Conservation (phyloP, 805 yeast species). For the Kodamaea kakaduensis region DNA sequence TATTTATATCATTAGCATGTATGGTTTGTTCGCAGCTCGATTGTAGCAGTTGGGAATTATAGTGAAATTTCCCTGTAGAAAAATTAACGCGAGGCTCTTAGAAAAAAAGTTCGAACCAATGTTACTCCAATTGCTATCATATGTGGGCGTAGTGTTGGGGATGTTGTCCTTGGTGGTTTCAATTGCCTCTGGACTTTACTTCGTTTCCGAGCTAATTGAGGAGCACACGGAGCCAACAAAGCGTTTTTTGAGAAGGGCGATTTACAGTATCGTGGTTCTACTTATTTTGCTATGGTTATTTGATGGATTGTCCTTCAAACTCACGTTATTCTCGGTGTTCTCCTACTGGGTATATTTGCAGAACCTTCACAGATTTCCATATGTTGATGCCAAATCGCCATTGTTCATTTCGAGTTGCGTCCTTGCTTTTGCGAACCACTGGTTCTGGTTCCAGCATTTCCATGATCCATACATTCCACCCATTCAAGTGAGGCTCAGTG, state of each 20-base stretch:
- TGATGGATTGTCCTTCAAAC: constrained; percentile 75
- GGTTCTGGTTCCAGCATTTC: constrained; percentile 85
- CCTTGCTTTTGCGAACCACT: constrained; percentile 76
- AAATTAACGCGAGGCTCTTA: too few relatives aligned
- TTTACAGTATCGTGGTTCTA: constrained; percentile 54
- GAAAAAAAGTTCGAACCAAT: constrained; percentile 14
- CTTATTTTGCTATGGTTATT: constrained; percentile 58
- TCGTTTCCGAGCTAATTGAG: constrained; percentile 87
- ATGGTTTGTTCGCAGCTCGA: neutral
- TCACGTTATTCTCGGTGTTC: constrained; percentile 61
- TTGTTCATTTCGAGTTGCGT: constrained; percentile 66
- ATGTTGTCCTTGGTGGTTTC: constrained; percentile 42
- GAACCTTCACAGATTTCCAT: constrained; percentile 79
- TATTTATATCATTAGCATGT: neutral
- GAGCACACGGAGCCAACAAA: constrained; percentile 87
- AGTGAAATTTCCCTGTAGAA: too few relatives aligned
- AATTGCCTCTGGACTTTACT: constrained; percentile 88
- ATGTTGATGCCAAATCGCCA: constrained; percentile 69
- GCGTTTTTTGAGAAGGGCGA: constrained; percentile 58
- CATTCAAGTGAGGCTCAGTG: constrained; percentile 51
- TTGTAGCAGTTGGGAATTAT: too few relatives aligned
- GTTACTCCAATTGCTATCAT: constrained; percentile 39
- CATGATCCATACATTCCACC: constrained; percentile 70
- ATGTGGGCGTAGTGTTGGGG: constrained; percentile 35
- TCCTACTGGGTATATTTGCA: constrained; percentile 73